Percentiles rank a stretch among this genome's conserved stretches.
Conservation (phyloP, 2,329 filamentous ascomycete genomes). For the Fusarium acutatum region DNA sequence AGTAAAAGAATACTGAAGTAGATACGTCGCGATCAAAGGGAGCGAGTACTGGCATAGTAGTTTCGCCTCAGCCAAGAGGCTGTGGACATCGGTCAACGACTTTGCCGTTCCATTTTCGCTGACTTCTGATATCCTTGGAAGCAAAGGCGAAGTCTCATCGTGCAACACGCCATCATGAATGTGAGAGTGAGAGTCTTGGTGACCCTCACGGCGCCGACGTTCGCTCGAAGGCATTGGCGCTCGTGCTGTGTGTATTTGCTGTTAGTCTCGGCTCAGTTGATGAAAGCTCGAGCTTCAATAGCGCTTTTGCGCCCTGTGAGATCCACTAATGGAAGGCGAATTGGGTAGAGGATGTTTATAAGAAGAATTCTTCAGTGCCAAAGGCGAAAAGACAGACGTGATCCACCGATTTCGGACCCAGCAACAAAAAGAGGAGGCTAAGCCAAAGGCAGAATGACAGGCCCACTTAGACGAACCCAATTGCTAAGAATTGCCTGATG, state of each 20-base stretch:
- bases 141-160: constrained; percentile 28
- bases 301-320: not conserved
- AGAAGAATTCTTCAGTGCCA: constrained; percentile 17
- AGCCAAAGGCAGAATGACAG: not conserved
- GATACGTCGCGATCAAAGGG: constrained; percentile 61
- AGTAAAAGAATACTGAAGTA: constrained; percentile 63
- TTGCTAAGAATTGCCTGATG: not conserved
- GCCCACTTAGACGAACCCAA: not conserved
- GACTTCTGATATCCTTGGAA: constrained; percentile 14
- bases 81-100: constrained; percentile 6
- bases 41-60: constrained; percentile 45
- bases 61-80: constrained; percentile 24
- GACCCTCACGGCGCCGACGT: constrained; percentile 6
- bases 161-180: constrained; percentile 15
- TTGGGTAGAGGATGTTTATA: constrained; percentile 3
- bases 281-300: not conserved
- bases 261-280: not conserved
- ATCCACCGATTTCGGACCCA: constrained; percentile 23
- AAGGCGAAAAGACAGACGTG: not conserved
- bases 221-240: constrained; percentile 16
- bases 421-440: not conserved
- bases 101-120: not conserved
- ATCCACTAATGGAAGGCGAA: constrained; percentile 15
- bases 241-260: not conserved
- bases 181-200: not conserved